Evolutionary conservation across 2,329 filamentous ascomycete genomes (phyloP), one percentile per base, ranked within the genome.

Genomic region (Cryphonectria nitschkei): DNA sequence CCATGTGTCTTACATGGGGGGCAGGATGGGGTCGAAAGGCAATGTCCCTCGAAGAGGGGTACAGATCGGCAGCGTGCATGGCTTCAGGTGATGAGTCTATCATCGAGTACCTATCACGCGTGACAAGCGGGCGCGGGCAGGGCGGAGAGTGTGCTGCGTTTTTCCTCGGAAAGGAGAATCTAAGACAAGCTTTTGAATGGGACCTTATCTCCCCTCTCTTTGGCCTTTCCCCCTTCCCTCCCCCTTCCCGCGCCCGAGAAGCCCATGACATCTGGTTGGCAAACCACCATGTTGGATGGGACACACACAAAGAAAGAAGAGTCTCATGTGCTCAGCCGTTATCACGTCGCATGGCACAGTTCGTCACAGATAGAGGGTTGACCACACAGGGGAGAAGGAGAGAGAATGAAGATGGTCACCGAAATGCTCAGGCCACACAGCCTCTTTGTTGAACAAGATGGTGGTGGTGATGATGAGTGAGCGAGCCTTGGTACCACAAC

Each of bases 291-390:
- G 29, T 34, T 22, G 46, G 56, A 43, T 14, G 13, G 46, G 46
- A 11, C 6, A 39, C 37, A 13, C 1, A 8, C 22, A 19, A n/a
- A 46, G 19, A 22, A 19, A 2, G 43, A 26, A 68, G 32, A n/a
- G 16, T 16, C 16, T 54, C 65, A 70, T 70, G 68, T 70, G 68
- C 65, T 29, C 65, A 63, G 16, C 22, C 58, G 68, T 68, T 70
- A 70, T 68, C 64, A 32, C 67, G 68, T 68, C 65, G 34, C 58
- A 68, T 50, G 32, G 58, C 68, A 61, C 61, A 67, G 41, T 37
- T 54, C 32, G 56, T 43, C 52, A 39, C 54, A 29, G 54, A 19
- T 26, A n/a, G 54, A 19, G 19, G 29, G 37, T 37, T 26, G 22
- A 32, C 68, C 61, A 58, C 68, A 65, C 68, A 50, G 46, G n/a